phyloP scores from a whole-genome alignment of 768 basidiomycete species.

The Clitopilus passeckerianus region DNA sequence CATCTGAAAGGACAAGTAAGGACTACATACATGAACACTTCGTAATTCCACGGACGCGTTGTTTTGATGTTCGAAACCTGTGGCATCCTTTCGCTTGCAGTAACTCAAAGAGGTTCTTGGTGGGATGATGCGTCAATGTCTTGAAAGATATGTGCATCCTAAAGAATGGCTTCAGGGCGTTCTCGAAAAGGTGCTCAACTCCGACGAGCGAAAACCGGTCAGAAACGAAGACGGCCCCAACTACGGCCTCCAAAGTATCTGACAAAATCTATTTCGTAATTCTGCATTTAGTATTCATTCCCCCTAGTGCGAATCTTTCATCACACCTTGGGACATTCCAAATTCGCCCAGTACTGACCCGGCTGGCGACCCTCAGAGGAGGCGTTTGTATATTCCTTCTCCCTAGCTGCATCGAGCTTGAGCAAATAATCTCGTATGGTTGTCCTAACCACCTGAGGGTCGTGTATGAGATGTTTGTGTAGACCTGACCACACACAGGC shows the following conservation, averaged over 20 bases:
- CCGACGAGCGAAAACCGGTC: constrained; percentile 64
- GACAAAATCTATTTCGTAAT: constrained; percentile 54
- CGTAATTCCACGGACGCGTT: constrained; percentile 30
- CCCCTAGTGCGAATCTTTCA: neutral
- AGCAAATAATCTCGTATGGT: constrained; percentile 50
- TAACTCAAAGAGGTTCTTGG: constrained; percentile 67
- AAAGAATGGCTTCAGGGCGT: constrained; percentile 71
- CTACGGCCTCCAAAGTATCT: constrained; percentile 74
- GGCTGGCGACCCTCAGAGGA: constrained; percentile 43
- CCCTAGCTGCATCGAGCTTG: constrained; percentile 39
- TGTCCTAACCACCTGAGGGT: constrained; percentile 44
- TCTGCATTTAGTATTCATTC: neutral
- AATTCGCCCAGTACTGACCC: constrained; percentile 75
- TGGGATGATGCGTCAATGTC: constrained; percentile 74
- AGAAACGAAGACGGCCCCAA: constrained; percentile 77
- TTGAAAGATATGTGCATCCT: constrained; percentile 69
- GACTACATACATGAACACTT: constrained; percentile 48
- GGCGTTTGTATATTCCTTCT: constrained; percentile 43
- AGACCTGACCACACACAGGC: constrained; percentile 69
- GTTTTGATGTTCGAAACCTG: constrained; percentile 55
- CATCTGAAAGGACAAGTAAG: too few relatives aligned
- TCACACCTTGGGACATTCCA: constrained; percentile 73
- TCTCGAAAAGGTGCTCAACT: constrained; percentile 60
- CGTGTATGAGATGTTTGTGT: constrained; percentile 54
- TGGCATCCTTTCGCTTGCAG: constrained; percentile 72